Evolutionary conservation across 768 basidiomycete species (phyloP).

Genomic region (Pholiota microspora): DNA sequence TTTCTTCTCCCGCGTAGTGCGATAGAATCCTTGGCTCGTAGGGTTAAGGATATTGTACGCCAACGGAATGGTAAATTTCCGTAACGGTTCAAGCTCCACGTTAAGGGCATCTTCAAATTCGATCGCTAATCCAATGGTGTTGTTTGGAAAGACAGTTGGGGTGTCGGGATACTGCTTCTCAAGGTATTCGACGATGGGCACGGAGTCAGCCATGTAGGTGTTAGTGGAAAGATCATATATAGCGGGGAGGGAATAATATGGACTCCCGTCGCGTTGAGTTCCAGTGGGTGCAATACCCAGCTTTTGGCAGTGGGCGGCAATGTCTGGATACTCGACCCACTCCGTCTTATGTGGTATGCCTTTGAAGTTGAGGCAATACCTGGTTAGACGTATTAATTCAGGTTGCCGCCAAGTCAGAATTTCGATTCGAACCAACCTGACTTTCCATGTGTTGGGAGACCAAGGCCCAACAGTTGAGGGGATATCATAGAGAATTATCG

Average conservation of each 20-base stretch:
- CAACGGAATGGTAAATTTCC: conserved; percentile 3
- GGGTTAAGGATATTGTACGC: conserved; percentile 4
- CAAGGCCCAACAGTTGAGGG: too few species aligned
- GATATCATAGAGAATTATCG: too few species aligned
- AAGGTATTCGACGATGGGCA: conserved; percentile 45
- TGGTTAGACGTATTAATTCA: neutral
- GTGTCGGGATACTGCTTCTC: conserved; percentile 46
- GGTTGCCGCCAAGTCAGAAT: too few species aligned
- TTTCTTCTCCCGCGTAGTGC: conserved; percentile 12
- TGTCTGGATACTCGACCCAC: conserved; percentile 51
- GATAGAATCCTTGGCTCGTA: conserved; percentile 11
- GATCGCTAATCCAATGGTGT: conserved; percentile 8
- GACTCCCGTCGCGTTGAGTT: conserved; percentile 24
- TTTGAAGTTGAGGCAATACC: conserved; percentile 34
- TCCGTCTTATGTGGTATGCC: conserved; percentile 40
- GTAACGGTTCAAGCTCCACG: neutral
- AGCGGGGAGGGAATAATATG: conserved; percentile 43
- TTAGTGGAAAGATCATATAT: conserved; percentile 44
- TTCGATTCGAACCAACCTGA: neutral
- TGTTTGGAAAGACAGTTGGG: conserved; percentile 31
- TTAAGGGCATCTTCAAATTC: conserved; percentile 6
- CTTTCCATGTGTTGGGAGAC: conserved; percentile 5
- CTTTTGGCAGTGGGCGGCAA: conserved; percentile 30
- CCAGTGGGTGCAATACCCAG: conserved; percentile 33
- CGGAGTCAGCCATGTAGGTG: conserved; percentile 36